Conservation (phyloP, 306 rosid species). For the Gillenia trifoliata region DNA sequence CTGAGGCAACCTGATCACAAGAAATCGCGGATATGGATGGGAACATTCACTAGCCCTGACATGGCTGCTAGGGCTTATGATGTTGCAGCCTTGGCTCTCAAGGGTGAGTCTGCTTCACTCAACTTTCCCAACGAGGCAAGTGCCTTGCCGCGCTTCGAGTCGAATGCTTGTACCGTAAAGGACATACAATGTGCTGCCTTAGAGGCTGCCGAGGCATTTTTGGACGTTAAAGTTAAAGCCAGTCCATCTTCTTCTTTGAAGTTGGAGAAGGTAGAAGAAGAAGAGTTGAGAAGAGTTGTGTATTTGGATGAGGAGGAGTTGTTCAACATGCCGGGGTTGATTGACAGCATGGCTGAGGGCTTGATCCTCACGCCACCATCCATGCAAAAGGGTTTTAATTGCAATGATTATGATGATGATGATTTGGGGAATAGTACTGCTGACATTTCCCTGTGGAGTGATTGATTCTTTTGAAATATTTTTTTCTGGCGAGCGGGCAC, state of each 20-base stretch:
- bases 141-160: conserved; percentile 13
- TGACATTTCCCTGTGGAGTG: not conserved
- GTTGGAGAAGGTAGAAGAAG: conserved; percentile 1
- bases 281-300: not conserved
- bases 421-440: not conserved
- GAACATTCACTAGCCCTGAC: conserved; percentile 53
- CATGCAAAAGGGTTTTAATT: conserved; percentile 32
- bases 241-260: not conserved
- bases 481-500: not conserved
- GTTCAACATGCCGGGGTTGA: conserved; percentile 41
- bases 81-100: conserved; percentile 52
- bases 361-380: conserved; percentile 41
- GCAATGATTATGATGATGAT: conserved; percentile 18
- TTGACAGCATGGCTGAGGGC: conserved; percentile 45
- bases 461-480: not conserved
- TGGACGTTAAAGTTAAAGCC: not conserved
- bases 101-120: conserved; percentile 40
- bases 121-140: conserved; percentile 36
- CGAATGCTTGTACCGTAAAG: not conserved
- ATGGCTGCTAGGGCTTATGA: conserved; percentile 78
- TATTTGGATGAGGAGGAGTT: conserved; percentile 41
- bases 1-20: conserved; percentile 43
- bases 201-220: conserved; percentile 22
- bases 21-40: conserved; percentile 60
- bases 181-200: conserved; percentile 31